A percentile compares a stretch with the other conserved stretches of the same genome.
phyloP scores from a whole-genome alignment of 768 basidiomycete genomes.

The Pleurotus eryngii region DNA sequence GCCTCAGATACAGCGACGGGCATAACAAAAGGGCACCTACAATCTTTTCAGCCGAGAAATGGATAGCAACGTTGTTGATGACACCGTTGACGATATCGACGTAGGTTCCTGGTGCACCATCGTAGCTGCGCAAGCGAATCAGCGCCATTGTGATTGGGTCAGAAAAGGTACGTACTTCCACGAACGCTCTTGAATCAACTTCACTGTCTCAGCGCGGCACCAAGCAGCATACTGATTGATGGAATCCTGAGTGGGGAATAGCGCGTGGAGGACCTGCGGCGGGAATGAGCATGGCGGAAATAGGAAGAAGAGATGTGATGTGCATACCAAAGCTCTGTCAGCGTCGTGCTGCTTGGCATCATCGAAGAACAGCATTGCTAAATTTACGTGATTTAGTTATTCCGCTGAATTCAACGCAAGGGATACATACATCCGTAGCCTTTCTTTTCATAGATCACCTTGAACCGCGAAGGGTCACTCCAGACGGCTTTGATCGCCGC shows the following conservation, averaged over 20 bases:
- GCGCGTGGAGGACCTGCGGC: constrained; percentile 19
- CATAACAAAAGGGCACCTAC: constrained; percentile 18
- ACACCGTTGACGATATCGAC: constrained; percentile 44
- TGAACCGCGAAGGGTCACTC: constrained; percentile 26
- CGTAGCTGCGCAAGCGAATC: constrained; percentile 8
- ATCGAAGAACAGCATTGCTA: constrained; percentile 13
- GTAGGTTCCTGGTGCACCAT: constrained; percentile 25
- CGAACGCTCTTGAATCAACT: constrained; percentile 19
- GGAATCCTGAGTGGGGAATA: constrained; percentile 23
- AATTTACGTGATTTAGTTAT: not conserved
- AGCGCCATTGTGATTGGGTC: not conserved
- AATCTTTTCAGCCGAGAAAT: constrained; percentile 39
- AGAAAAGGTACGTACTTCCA: constrained; percentile 13
- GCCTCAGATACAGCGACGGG: not conserved
- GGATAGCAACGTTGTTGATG: constrained; percentile 35
- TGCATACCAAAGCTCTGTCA: constrained; percentile 13
- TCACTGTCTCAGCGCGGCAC: constrained; percentile 21
- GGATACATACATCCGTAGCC: constrained; percentile 25
- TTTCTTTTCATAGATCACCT: constrained; percentile 26
- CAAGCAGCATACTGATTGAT: constrained; percentile 20
- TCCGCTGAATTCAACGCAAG: constrained; percentile 20
- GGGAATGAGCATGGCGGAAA: not conserved
- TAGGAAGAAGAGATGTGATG: not conserved
- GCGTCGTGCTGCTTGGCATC: constrained; percentile 12
- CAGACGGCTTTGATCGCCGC: constrained; percentile 29